phyloP scores from a whole-genome alignment of 805 yeast genomes.

The Metschnikowia orientalis region DNA sequence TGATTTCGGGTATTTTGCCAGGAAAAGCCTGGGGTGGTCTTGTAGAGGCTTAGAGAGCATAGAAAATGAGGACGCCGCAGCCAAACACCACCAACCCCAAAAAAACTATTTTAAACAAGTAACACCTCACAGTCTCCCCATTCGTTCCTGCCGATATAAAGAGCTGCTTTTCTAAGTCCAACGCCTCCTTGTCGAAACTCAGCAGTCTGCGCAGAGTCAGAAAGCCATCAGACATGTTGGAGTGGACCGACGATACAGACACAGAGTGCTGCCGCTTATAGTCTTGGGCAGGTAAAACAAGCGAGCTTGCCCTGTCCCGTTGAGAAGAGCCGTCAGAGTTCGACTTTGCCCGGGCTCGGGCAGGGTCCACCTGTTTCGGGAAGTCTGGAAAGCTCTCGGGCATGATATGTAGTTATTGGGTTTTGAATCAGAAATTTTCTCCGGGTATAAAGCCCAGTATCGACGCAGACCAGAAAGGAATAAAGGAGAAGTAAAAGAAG shows the following conservation, averaged over 20 bases:
- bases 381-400: too few relatives aligned
- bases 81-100: constrained; percentile 29
- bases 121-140: constrained; percentile 30
- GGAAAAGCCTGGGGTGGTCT: too few relatives aligned
- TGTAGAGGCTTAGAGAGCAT: constrained; percentile 22
- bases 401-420: too few relatives aligned
- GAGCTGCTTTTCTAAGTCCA: constrained; percentile 36
- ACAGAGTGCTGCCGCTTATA: constrained; percentile 22
- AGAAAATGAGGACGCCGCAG: constrained; percentile 32
- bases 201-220: not conserved
- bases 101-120: constrained; percentile 28
- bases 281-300: constrained; percentile 5
- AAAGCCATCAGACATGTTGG: constrained; percentile 16
- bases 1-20: too few relatives aligned
- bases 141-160: constrained; percentile 37
- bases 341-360: constrained; percentile 6
- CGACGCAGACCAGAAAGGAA: too few relatives aligned
- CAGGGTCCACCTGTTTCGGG: too few relatives aligned
- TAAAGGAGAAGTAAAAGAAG: too few relatives aligned
- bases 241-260: constrained; percentile 23
- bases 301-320: constrained; percentile 5
- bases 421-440: too few relatives aligned
- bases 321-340: constrained; percentile 2
- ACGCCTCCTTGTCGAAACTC: constrained; percentile 19
- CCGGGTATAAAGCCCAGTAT: too few relatives aligned